Evolutionary conservation across 129 eudicot genomes (phyloP), one percentile per base, ranked within the genome.

Genomic region (Flaveria trinervia): DNA sequence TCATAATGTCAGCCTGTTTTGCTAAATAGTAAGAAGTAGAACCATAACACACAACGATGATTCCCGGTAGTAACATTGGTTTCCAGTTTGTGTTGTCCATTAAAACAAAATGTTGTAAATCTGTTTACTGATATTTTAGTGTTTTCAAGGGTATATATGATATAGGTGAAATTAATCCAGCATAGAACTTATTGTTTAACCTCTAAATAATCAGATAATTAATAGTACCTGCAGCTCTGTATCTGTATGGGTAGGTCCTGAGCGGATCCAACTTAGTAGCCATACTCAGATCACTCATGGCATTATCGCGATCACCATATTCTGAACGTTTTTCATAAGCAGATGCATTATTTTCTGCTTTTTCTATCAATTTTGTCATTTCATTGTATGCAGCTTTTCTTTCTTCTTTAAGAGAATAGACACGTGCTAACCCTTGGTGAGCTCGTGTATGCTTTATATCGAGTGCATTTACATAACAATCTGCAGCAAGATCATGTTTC

Each of bases 401-500:
- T 12, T 86, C 87, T 72, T 83, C 85, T 79, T 83, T 91, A 5
- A 91, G 87, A 75, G 80, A 88, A 77, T 84, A 89, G 44, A 91
- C 92, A 14, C 97, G 97, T 7, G 97, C 97, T 69, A 91, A 76
- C 33, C 97, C 97, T 76, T 91, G 97, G 85, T 91, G 97, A 33
- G 97, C 95, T 77, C 97, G 82, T 23, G 97, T 91, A 78, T 91
- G 97, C 83, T 89, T 91, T 71, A 91, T 91, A 66, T 86, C 90
- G 39, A 91, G 87, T 70, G 97, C 97, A 57, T 83, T 91, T 71
- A 84, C 44, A 61, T 91, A 91, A 79, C 95, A 88, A 75, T 91
- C 95, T 23, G 91, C 90, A 12, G 95, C 97, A 71, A 81, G 85
- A 57, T 91, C 97, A 68, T 85, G 84, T 73, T 91, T 87, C 71